phyloP scores from a whole-genome alignment of 805 yeast species.

The Yamadazyma sp. region DNA sequence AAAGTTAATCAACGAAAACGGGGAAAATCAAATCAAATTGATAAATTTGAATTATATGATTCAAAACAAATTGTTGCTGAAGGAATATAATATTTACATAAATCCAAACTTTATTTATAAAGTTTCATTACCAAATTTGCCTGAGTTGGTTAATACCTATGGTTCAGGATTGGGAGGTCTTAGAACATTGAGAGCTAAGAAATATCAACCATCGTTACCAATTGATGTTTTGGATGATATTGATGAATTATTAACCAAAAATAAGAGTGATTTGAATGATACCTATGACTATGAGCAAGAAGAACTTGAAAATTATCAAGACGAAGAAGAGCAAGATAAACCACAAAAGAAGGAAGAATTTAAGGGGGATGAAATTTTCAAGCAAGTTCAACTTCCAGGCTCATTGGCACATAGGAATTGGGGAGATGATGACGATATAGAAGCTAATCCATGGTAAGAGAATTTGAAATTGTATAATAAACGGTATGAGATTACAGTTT shows the following conservation, averaged over 20 bases:
- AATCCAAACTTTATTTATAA: constrained; percentile 54
- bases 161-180: constrained; percentile 74
- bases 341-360: constrained; percentile 12
- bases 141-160: constrained; percentile 70
- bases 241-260: constrained; percentile 50
- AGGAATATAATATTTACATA: constrained; percentile 43
- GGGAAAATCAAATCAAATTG: constrained; percentile 30
- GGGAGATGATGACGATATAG: constrained; percentile 43
- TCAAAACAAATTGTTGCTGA: constrained; percentile 35
- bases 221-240: constrained; percentile 65
- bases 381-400: constrained; percentile 46
- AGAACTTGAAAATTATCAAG: constrained; percentile 23
- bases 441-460: constrained; percentile 72
- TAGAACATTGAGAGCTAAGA: constrained; percentile 48
- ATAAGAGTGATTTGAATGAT: constrained; percentile 29
- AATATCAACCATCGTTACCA: constrained; percentile 73
- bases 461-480: background rate
- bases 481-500: too few relatives aligned
- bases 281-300: constrained; percentile 27
- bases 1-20: constrained; percentile 32
- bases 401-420: constrained; percentile 49
- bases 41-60: constrained; percentile 36
- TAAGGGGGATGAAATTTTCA: constrained; percentile 49
- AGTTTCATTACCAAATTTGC: constrained; percentile 65
- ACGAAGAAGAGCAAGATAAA: constrained; percentile 20